Evolutionary conservation across 495 filamentous ascomycete genomes (phyloP).

Genomic region (Bacidia rubella): DNA sequence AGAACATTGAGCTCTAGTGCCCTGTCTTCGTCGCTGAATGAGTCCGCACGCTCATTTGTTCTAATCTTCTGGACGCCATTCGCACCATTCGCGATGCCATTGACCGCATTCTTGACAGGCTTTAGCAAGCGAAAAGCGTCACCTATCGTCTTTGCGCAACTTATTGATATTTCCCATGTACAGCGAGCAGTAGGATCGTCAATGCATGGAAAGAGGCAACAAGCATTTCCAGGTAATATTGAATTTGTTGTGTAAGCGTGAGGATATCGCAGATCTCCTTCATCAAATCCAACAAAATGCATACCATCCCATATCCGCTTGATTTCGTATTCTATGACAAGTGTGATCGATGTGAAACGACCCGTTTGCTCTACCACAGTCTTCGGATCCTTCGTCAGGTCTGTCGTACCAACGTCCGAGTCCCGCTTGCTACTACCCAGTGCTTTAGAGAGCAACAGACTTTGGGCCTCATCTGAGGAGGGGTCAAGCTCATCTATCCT

Average conservation of each 20-base stretch:
- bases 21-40: conserved; percentile 62
- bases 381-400: conserved; percentile 20
- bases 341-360: conserved; percentile 41
- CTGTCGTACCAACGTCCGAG: conserved; percentile 12
- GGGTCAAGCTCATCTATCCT: conserved; percentile 52
- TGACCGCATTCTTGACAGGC: conserved; percentile 1
- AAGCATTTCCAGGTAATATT: conserved; percentile 61
- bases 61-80: conserved; percentile 7
- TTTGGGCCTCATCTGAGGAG: conserved; percentile 33
- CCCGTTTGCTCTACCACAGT: conserved; percentile 24
- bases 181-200: conserved; percentile 69
- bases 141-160: conserved; percentile 68
- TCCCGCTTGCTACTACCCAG: conserved; percentile 12
- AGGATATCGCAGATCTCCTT: conserved; percentile 67
- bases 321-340: conserved; percentile 61
- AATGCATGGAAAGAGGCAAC: conserved; percentile 79
- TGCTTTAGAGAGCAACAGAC: conserved; percentile 19
- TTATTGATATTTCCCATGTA: conserved; percentile 79
- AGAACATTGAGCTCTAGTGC: conserved; percentile 76
- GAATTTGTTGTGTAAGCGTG: conserved; percentile 83
- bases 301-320: conserved; percentile 68
- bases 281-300: conserved; percentile 75
- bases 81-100: conserved; percentile 2
- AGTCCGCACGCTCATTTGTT: neutral
- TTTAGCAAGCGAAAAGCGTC: conserved; percentile 49